Percentiles rank a stretch among this genome's conserved stretches.
Evolutionary conservation across 2,329 filamentous ascomycete species (phyloP).

Genomic region (Setomelanomma holmii): DNA sequence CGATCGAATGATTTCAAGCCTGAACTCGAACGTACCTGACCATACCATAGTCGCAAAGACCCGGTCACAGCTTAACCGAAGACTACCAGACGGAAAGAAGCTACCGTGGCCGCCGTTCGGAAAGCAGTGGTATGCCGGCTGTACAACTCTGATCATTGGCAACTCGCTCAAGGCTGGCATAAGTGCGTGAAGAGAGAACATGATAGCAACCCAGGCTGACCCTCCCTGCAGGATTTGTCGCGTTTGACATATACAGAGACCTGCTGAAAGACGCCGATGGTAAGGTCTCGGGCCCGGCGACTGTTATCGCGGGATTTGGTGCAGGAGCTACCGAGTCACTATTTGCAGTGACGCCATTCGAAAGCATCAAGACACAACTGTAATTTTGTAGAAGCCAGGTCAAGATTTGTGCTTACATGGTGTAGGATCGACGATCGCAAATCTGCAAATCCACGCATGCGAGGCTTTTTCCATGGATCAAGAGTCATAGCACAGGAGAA

Average conservation of each 20-base stretch:
- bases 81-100: constrained; percentile 81
- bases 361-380: constrained; percentile 98
- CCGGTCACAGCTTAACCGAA: constrained; percentile 87
- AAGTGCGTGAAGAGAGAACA: constrained; percentile 63
- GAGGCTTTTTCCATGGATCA: constrained; percentile 89
- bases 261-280: constrained; percentile 83
- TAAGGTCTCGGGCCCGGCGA: constrained; percentile 87
- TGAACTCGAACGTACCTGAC: constrained; percentile 15
- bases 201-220: constrained; percentile 7
- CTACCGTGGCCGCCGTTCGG: constrained; percentile 95
- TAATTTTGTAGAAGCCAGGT: constrained; percentile 20
- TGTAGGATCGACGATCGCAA: constrained; percentile 92
- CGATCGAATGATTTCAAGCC: constrained; percentile 1
- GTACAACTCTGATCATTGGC: constrained; percentile 94
- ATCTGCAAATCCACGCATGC: constrained; percentile 80
- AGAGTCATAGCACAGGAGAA: constrained; percentile 87
- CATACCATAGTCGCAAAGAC: constrained; percentile 81
- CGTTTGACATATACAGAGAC: constrained; percentile 92
- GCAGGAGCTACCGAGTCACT: constrained; percentile 94
- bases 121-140: constrained; percentile 94
- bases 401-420: constrained; percentile 1
- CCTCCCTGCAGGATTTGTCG: constrained; percentile 74
- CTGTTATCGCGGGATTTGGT: constrained; percentile 91
- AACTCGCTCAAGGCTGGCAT: constrained; percentile 97
- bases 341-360: constrained; percentile 92